A percentile compares a stretch with the other conserved stretches of the same genome.
Conservation (phyloP, 129 eudicot genomes). For the Lactuca sativa region DNA sequence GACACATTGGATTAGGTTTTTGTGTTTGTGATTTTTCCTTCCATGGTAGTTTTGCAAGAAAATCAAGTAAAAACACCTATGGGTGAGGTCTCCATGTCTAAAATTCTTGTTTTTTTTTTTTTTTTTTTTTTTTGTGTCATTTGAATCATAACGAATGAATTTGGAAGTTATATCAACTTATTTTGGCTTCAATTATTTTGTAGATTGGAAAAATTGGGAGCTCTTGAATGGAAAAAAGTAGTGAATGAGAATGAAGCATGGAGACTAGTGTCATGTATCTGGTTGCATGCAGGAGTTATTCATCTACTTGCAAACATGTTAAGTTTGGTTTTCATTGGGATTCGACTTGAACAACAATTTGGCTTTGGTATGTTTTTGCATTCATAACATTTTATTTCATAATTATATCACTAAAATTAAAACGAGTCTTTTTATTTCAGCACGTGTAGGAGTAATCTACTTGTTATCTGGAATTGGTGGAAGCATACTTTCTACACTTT, state of each 20-base stretch:
- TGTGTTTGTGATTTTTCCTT: too few relatives aligned
- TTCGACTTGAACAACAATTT: constrained; percentile 96
- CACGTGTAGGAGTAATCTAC: constrained; percentile 78
- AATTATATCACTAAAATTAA: neutral
- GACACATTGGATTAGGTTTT: too few relatives aligned
- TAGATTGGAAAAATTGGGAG: constrained; percentile 86
- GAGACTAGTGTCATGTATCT: constrained; percentile 83
- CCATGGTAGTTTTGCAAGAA: too few relatives aligned
- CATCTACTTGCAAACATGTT: constrained; percentile 94
- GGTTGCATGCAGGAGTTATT: constrained; percentile 97
- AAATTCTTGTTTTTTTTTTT: neutral
- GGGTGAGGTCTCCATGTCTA: too few relatives aligned
- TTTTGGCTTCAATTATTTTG: constrained; percentile 4
- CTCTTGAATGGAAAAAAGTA: constrained; percentile 80
- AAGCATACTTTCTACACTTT: constrained; percentile 78
- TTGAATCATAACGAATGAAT: neutral
- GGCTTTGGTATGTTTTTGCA: constrained; percentile 66
- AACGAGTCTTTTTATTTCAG: constrained; percentile 37
- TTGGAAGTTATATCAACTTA: constrained; percentile 1
- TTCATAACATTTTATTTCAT: neutral
- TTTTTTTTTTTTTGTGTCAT: neutral
- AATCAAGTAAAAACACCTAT: too few relatives aligned
- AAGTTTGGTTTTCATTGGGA: constrained; percentile 89
- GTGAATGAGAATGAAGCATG: constrained; percentile 74
- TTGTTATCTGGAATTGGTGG: constrained; percentile 88